A percentile compares a stretch with the other conserved stretches of the same genome.
These are phyloP conservation scores for Artemisia tridentata DNA, from an alignment of 129 eudicot genomes.

Conservation along the genomic window DNA sequence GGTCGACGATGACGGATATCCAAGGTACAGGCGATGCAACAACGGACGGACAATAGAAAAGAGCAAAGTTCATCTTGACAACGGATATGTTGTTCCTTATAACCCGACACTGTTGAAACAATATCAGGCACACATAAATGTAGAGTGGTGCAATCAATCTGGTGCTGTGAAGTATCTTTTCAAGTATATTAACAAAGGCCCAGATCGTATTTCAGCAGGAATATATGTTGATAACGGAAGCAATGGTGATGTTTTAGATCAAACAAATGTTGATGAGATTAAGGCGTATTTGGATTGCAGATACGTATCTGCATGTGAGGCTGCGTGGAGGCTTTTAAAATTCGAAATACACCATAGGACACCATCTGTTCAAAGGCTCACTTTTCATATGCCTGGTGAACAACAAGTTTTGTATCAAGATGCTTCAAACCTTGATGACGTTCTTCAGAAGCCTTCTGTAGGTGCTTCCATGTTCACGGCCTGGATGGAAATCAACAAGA, in stretches of 20 bases:
- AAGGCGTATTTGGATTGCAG: not conserved
- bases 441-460: not conserved
- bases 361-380: not conserved
- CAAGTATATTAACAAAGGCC: not conserved
- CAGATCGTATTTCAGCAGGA: not conserved
- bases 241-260: not conserved
- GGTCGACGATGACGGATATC: not conserved
- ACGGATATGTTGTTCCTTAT: not conserved
- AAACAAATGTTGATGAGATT: not conserved
- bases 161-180: not conserved
- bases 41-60: not conserved
- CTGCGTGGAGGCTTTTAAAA: not conserved
- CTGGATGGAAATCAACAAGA: too few relatives aligned
- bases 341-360: not conserved
- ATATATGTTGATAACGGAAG: not conserved
- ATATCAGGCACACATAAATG: not conserved
- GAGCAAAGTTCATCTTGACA: not conserved
- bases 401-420: not conserved
- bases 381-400: not conserved
- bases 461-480: too few relatives aligned
- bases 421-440: not conserved
- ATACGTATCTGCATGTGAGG: not conserved
- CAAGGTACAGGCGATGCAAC: not conserved
- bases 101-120: not conserved
- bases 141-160: not conserved